Evolutionary conservation across 345 rosid genomes (phyloP).

Genomic region (Durio zibethinus): DNA sequence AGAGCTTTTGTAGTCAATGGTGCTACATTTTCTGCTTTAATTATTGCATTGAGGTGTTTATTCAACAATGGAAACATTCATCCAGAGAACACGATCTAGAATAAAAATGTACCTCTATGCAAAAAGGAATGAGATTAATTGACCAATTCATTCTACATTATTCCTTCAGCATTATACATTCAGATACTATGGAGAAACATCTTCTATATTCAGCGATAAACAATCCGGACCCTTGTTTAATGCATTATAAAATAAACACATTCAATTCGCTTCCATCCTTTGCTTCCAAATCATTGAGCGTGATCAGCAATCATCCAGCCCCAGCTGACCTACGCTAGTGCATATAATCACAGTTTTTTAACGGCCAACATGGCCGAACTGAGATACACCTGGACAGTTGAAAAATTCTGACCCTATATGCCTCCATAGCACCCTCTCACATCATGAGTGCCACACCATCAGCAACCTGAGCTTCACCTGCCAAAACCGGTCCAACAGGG

Average conservation of each 20-base stretch:
- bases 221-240: not conserved
- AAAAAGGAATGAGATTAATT: not conserved
- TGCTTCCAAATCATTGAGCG: not conserved
- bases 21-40: constrained; percentile 79
- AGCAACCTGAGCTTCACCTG: too few species aligned
- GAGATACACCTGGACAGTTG: not conserved
- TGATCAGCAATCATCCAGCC: not conserved
- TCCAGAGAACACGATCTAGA: constrained; percentile 35
- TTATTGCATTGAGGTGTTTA: constrained; percentile 73
- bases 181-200: not conserved
- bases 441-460: too few species aligned
- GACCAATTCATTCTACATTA: not conserved
- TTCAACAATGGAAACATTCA: constrained; percentile 46
- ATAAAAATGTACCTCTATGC: not conserved
- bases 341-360: too few species aligned
- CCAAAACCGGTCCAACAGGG: too few species aligned
- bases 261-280: not conserved
- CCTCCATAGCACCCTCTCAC: not conserved
- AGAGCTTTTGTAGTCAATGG: constrained; percentile 95
- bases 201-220: not conserved
- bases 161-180: not conserved
- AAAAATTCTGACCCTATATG: not conserved
- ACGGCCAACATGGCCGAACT: not conserved
- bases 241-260: not conserved
- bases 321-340: not conserved